A percentile compares a stretch with the other conserved stretches of the same genome.
Conservation (phyloP, 768 basidiomycete species). For the Holtermannia corniformis region DNA sequence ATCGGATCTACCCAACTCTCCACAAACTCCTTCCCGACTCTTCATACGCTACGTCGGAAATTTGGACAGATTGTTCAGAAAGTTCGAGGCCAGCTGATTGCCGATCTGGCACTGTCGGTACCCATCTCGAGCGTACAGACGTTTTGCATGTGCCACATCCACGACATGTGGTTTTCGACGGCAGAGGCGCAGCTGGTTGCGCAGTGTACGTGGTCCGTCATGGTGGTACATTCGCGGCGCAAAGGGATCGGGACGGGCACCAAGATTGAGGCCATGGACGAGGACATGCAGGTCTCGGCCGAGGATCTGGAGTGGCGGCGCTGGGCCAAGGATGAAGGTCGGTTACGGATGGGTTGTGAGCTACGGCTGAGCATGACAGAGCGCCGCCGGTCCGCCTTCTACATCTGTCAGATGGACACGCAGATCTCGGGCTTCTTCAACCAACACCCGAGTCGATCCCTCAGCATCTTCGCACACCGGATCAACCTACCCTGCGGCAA, state of each 20-base stretch:
- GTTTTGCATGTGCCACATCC: constrained; percentile 24
- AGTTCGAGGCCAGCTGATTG: constrained; percentile 18
- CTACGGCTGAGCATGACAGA: constrained; percentile 6
- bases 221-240: constrained; percentile 27
- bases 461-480: constrained; percentile 31
- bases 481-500: constrained; percentile 21
- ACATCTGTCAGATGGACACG: constrained; percentile 26
- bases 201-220: constrained; percentile 29
- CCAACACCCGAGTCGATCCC: constrained; percentile 24
- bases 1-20: constrained; percentile 12
- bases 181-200: constrained; percentile 24
- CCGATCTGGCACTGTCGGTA: constrained; percentile 22
- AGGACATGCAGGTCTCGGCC: no score
- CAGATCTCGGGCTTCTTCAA: constrained; percentile 31
- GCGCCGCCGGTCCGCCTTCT: constrained; percentile 28
- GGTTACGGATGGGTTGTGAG: constrained; percentile 3
- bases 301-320: constrained; percentile 22
- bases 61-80: constrained; percentile 9
- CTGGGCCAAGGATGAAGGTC: constrained; percentile 33
- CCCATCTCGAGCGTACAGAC: constrained; percentile 21
- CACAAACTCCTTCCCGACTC: no score
- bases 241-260: constrained; percentile 26
- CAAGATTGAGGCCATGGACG: no score
- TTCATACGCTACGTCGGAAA: constrained; percentile 1
- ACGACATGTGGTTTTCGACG: constrained; percentile 26